These are phyloP conservation scores for Aspergillus asperescens DNA, from an alignment of 495 filamentous ascomycete genomes.

Conservation along the genomic window DNA sequence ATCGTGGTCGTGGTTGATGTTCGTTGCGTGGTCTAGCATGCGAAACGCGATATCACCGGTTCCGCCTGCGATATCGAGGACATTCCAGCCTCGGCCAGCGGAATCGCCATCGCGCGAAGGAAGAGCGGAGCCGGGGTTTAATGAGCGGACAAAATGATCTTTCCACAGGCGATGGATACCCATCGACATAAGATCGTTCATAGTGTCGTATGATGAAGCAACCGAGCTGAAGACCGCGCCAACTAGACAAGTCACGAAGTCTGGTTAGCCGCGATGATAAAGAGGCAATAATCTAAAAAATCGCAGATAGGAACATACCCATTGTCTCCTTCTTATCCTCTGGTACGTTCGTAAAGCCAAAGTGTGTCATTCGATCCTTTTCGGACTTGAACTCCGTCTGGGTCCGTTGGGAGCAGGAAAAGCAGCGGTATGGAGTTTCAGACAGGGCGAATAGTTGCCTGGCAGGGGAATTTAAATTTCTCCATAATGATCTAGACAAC, in stretches of 20 bases:
- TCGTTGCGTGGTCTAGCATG: constrained; percentile 82
- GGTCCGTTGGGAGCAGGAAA: constrained; percentile 48
- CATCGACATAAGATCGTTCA: constrained; percentile 99
- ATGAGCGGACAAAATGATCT: constrained; percentile 88
- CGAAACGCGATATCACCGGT: constrained; percentile 98
- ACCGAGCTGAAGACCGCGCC: constrained; percentile 92
- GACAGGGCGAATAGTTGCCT: constrained; percentile 26
- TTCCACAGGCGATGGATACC: constrained; percentile 98
- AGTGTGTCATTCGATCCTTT: constrained; percentile 73
- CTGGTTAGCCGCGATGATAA: constrained; percentile 25
- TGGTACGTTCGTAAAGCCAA: constrained; percentile 85
- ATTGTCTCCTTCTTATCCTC: constrained; percentile 73
- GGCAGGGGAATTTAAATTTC: constrained; percentile 31
- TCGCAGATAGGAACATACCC: constrained; percentile 41
- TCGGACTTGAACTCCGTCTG: constrained; percentile 40
- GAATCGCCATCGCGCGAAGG: constrained; percentile 38
- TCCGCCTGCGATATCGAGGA: constrained; percentile 95
- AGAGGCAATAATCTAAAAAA: too few relatives aligned
- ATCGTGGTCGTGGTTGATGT: constrained; percentile 70
- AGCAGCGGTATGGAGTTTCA: constrained; percentile 43
- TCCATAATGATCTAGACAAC: constrained; percentile 34
- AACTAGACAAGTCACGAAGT: constrained; percentile 48
- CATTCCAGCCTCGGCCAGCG: constrained; percentile 55
- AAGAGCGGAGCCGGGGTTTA: constrained; percentile 79
- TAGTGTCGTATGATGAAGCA: constrained; percentile 83